Percentiles rank a stretch among this genome's conserved stretches.
These are phyloP conservation scores for Monosporozyma solicola DNA, from an alignment of 805 yeast genomes.

Conservation along the genomic window DNA sequence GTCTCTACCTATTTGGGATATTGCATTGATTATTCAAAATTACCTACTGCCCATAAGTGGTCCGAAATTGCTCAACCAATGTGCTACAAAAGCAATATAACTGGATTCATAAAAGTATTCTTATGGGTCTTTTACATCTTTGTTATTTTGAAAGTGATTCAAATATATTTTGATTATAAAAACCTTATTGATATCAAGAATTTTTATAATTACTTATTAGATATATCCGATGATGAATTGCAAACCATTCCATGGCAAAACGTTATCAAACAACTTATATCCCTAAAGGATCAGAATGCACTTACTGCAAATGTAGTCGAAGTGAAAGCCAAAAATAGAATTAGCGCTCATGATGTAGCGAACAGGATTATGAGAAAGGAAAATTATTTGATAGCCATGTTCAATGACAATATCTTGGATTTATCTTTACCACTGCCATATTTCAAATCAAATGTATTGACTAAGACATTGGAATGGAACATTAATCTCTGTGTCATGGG, in stretches of 20 bases:
- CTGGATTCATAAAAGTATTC: conserved; percentile 46
- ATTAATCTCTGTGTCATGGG: conserved; percentile 80
- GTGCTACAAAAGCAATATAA: conserved; percentile 36
- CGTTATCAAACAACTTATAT: conserved; percentile 67
- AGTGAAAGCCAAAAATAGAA: conserved; percentile 57
- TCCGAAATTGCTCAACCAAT: conserved; percentile 32
- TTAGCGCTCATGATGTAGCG: conserved; percentile 91
- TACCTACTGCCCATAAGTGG: conserved; percentile 27
- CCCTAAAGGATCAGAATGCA: conserved; percentile 73
- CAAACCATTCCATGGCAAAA: conserved; percentile 92
- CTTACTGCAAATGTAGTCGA: conserved; percentile 41
- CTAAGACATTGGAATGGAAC: conserved; percentile 93
- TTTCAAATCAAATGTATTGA: conserved; percentile 40
- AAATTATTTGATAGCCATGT: conserved; percentile 83
- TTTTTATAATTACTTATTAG: conserved; percentile 65
- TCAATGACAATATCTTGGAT: conserved; percentile 68
- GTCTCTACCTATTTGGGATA: conserved; percentile 71
- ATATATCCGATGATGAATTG: conserved; percentile 68
- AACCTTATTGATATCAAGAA: conserved; percentile 65
- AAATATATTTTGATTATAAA: conserved; percentile 52
- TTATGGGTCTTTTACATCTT: conserved; percentile 53
- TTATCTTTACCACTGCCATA: conserved; percentile 50
- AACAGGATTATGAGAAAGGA: conserved; percentile 94
- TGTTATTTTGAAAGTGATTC: conserved; percentile 43
- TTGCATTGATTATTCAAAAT: conserved; percentile 62